phyloP scores from a whole-genome alignment of 345 rosid species.

The Bruguiera sexangula region DNA sequence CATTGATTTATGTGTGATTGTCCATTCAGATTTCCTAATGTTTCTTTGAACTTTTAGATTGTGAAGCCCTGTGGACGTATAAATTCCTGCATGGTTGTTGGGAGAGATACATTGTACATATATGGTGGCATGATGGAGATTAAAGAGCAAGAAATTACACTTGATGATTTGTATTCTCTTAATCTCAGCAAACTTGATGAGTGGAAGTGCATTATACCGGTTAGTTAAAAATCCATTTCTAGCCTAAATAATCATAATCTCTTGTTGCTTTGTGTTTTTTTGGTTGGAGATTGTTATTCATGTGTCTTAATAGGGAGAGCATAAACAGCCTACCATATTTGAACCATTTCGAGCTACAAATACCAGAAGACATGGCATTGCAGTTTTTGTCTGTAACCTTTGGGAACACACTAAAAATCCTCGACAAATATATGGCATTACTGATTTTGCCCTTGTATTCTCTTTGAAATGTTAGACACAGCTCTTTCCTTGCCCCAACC shows the following conservation, averaged over 20 bases:
- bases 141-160: conserved; percentile 81
- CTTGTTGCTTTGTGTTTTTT: conserved; percentile 1
- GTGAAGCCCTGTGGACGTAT: conserved; percentile 97
- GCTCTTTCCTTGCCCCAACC: not conserved
- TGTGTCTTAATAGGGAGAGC: not conserved
- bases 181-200: conserved; percentile 97
- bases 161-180: conserved; percentile 88
- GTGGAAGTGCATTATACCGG: conserved; percentile 97
- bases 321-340: not conserved
- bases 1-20: not conserved
- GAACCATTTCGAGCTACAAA: not conserved
- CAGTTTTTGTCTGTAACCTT: too few relatives aligned
- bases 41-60: conserved; percentile 42
- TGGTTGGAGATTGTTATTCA: not conserved
- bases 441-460: too few relatives aligned
- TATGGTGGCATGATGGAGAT: conserved; percentile 99
- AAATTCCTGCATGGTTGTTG: conserved; percentile 87
- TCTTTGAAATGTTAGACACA: not conserved
- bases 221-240: conserved; percentile 41
- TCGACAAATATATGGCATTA: too few relatives aligned
- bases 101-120: conserved; percentile 80
- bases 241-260: not conserved
- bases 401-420: too few relatives aligned
- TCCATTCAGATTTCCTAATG: conserved; percentile 12
- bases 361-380: too few relatives aligned